A percentile compares a stretch with the other conserved stretches of the same genome.
These are phyloP conservation scores for Handroanthus guayacan DNA, from an alignment of 257 asterid species.

Conservation along the genomic window DNA sequence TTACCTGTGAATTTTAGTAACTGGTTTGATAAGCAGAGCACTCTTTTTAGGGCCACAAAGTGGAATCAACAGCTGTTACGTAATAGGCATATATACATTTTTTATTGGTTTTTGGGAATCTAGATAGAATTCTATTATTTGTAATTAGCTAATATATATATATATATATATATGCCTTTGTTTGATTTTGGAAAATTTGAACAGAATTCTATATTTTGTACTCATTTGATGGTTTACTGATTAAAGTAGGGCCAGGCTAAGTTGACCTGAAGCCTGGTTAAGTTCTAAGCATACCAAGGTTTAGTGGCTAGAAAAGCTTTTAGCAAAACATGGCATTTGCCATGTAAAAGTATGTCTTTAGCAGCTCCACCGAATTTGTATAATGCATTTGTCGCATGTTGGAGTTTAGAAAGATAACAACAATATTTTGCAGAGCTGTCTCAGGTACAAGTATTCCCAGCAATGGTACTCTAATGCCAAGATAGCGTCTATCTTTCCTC, in stretches of 20 bases:
- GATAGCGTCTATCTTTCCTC: background rate
- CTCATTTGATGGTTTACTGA: slow-evolving; percentile 25
- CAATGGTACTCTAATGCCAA: background rate
- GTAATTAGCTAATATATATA: too few species aligned
- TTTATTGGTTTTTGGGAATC: slow-evolving; percentile 21
- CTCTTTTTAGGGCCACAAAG: slow-evolving; percentile 2
- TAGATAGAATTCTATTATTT: too few species aligned
- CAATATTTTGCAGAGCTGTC: too few species aligned
- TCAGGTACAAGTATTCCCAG: too few species aligned
- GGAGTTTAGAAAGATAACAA: too few species aligned
- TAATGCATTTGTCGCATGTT: slow-evolving; percentile 14
- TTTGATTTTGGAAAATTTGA: too few species aligned
- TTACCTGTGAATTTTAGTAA: slow-evolving; percentile 28
- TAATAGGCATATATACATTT: background rate
- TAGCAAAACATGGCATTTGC: slow-evolving; percentile 5
- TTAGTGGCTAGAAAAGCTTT: slow-evolving; percentile 12
- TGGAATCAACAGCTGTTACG: slow-evolving; percentile 21
- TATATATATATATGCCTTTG: too few species aligned
- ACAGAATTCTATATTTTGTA: slow-evolving; percentile 11
- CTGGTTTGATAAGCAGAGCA: slow-evolving; percentile 24
- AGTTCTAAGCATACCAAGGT: slow-evolving; percentile 1
- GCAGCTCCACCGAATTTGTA: background rate
- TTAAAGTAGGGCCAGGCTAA: slow-evolving; percentile 1
- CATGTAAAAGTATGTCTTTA: slow-evolving; percentile 9
- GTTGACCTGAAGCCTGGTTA: slow-evolving; percentile 16